Evolutionary conservation across 2,329 filamentous ascomycete genomes (phyloP), one percentile per base, ranked within the genome.

Genomic region (Diplodia intermedia): DNA sequence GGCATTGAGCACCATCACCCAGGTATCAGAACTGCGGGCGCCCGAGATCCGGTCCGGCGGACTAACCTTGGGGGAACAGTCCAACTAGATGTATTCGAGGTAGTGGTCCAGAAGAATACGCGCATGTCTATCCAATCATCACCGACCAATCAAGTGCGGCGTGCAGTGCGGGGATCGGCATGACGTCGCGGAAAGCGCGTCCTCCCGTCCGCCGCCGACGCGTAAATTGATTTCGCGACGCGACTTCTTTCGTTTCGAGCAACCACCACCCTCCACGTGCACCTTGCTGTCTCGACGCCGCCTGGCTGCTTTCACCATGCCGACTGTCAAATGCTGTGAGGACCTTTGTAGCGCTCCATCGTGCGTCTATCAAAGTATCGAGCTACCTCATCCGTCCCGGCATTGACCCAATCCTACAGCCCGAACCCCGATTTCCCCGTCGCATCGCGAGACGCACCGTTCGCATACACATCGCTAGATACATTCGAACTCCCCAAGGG

Each of bases 401-500:
- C 18, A 20, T 43, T 57, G 53, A 56, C 65, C 36, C 54, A 31
- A 33, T 47, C 43, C 7, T 38, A 31, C 66, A 63, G 66, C 66
- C 38, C 57, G 50, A 26, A 36, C 36, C 47, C 40, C 54, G 23
- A 50, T 29, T 62, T 68, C 56, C 56, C 66, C 36, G 29, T 36
- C 55, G 40, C 38, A 54, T 54, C 57, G 20, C 66, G 66, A 63
- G 26, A 61, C n/a, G 3, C 15, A 14, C 71, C 83, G 23, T 89
- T 87, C 3, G 74, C 80, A 67, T 98, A 97, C 83, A 90, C 88
- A 68, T 89, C 94, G 0, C 85, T 96, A 33, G 82, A 88, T 66
- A 91, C 89, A 8, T 98, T 93, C 79, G 82, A 83, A 60, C 87
- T 98, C 11, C 86, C 91, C 29, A 90, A 83, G 71, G 86, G 86